Conservation (phyloP, 495 filamentous ascomycete genomes). For the Penicillium longicatenatum region DNA sequence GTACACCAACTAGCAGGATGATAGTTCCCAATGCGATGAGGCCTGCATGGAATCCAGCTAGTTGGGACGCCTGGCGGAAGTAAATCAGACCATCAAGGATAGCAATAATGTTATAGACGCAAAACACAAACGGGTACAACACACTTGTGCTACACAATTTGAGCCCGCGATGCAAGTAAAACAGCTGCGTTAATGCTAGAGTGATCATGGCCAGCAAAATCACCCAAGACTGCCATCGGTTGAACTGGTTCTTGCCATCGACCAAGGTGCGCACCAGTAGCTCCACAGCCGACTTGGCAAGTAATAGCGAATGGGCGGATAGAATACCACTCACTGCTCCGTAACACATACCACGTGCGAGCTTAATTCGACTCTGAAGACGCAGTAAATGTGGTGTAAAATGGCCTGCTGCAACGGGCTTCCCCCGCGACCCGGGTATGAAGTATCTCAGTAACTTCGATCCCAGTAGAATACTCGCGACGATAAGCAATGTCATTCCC, state of each 20-base stretch:
- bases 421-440: slow-evolving; percentile 35
- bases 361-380: slow-evolving; percentile 58
- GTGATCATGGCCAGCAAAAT: slow-evolving; percentile 80
- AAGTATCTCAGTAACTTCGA: slow-evolving; percentile 60
- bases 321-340: slow-evolving; percentile 89
- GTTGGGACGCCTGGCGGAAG: slow-evolving; percentile 82
- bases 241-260: slow-evolving; percentile 90
- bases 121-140: slow-evolving; percentile 97
- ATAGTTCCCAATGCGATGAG: slow-evolving; percentile 86
- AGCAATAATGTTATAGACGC: slow-evolving; percentile 98
- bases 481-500: slow-evolving; percentile 70
- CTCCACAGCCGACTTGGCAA: slow-evolving; percentile 97
- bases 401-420: slow-evolving; percentile 33
- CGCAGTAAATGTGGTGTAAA: slow-evolving; percentile 45
- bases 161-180: slow-evolving; percentile 90
- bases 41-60: slow-evolving; percentile 72
- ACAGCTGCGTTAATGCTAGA: slow-evolving; percentile 88
- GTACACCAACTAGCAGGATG: slow-evolving; percentile 82
- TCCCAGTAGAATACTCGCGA: slow-evolving; percentile 63
- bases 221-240: slow-evolving; percentile 95
- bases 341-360: slow-evolving; percentile 85
- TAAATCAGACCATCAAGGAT: slow-evolving; percentile 98
- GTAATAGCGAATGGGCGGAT: slow-evolving; percentile 87
- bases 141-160: slow-evolving; percentile 95
- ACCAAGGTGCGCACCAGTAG: slow-evolving; percentile 90